Percentiles rank a stretch among this genome's conserved stretches.
These are phyloP conservation scores for Talaromyces trachyspermus DNA, from an alignment of 495 filamentous ascomycete species.

Conservation along the genomic window DNA sequence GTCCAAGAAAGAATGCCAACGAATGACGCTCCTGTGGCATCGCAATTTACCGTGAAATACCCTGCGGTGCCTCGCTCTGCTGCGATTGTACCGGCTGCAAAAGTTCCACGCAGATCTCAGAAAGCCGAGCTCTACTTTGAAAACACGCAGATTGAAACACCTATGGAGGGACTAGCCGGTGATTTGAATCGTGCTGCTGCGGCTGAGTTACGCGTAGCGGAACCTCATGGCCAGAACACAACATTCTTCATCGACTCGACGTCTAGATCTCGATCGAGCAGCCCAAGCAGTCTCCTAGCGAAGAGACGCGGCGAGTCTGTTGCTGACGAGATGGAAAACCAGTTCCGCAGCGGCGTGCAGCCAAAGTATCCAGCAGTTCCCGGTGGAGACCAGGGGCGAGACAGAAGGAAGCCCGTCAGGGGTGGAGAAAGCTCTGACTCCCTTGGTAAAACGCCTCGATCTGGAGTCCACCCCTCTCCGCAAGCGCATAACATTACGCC, in stretches of 20 bases:
- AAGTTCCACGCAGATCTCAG: not conserved
- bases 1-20: not conserved
- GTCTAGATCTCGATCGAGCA: constrained; percentile 5
- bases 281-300: not conserved
- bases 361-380: not conserved
- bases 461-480: not conserved
- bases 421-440: not conserved
- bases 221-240: too few relatives aligned
- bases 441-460: not conserved
- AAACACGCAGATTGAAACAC: not conserved
- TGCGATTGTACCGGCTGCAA: constrained; percentile 1
- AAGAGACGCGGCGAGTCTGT: constrained; percentile 8
- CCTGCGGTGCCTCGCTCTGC: constrained; percentile 3
- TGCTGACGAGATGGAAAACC: constrained; percentile 6
- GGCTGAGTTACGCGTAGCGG: too few relatives aligned
- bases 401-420: not conserved
- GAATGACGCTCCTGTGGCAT: not conserved
- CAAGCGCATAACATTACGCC: constrained; percentile 32
- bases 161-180: too few relatives aligned
- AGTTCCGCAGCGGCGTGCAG: constrained; percentile 3
- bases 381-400: too few relatives aligned
- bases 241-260: not conserved
- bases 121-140: constrained; percentile 1
- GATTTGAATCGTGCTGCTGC: too few relatives aligned
- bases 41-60: not conserved